Evolutionary conservation across 495 filamentous ascomycete genomes (phyloP).

Genomic region (Xylaria acuta): DNA sequence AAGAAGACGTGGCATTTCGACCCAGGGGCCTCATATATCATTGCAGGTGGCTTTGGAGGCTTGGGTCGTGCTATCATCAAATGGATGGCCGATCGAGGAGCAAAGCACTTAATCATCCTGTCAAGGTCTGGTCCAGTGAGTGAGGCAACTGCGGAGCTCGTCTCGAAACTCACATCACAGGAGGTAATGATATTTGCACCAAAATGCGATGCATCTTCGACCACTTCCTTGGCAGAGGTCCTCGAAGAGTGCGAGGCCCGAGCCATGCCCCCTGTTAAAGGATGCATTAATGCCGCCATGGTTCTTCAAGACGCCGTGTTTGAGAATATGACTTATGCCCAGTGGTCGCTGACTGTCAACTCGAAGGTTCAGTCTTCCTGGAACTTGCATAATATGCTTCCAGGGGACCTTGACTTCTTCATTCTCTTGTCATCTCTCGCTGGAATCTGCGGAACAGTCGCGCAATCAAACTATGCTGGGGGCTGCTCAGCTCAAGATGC

Average conservation of each 20-base stretch:
- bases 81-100: constrained; percentile 62
- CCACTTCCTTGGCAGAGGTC: constrained; percentile 16
- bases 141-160: constrained; percentile 28
- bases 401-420: constrained; percentile 62
- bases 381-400: constrained; percentile 55
- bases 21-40: constrained; percentile 55
- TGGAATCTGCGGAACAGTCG: constrained; percentile 56
- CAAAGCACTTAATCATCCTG: constrained; percentile 57
- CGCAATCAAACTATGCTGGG: constrained; percentile 64
- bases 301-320: constrained; percentile 58
- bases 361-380: constrained; percentile 54
- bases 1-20: constrained; percentile 35
- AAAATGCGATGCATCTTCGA: constrained; percentile 48
- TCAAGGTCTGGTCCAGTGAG: constrained; percentile 53
- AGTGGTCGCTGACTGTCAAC: constrained; percentile 46
- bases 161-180: constrained; percentile 32
- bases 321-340: constrained; percentile 54
- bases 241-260: constrained; percentile 34
- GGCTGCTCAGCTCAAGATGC: constrained; percentile 65
- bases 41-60: constrained; percentile 64
- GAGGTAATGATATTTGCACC: constrained; percentile 41
- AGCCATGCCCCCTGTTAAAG: constrained; percentile 57
- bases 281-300: constrained; percentile 58
- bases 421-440: constrained; percentile 61
- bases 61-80: constrained; percentile 60